These are phyloP conservation scores for Metarhizium anisopliae DNA, from an alignment of 2,329 filamentous ascomycete species.

Conservation along the genomic window DNA sequence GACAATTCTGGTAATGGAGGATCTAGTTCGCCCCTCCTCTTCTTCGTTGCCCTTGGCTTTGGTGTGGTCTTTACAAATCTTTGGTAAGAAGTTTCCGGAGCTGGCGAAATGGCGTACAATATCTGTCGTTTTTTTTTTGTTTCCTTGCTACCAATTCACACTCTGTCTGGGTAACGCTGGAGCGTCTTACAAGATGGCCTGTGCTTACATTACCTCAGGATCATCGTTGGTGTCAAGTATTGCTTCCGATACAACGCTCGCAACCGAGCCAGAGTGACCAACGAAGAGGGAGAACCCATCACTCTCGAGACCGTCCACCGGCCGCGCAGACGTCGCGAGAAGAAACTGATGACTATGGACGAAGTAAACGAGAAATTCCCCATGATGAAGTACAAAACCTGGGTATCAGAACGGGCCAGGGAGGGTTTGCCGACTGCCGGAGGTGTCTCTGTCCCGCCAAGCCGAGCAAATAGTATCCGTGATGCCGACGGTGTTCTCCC, in stretches of 20 bases:
- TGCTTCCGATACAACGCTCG: conserved; percentile 98
- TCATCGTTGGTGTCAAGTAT: conserved; percentile 98
- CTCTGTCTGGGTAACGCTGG: neutral
- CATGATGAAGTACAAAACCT: conserved; percentile 91
- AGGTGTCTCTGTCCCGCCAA: conserved; percentile 68
- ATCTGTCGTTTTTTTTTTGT: neutral
- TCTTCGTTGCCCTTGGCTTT: conserved; percentile 93
- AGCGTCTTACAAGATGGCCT: too few relatives aligned
- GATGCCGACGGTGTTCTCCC: conserved; percentile 51
- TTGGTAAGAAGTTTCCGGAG: conserved; percentile 55
- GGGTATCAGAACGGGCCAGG: conserved; percentile 75
- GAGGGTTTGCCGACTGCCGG: conserved; percentile 78
- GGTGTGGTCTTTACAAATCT: conserved; percentile 98
- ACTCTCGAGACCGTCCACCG: conserved; percentile 77
- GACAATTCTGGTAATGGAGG: conserved; percentile 14
- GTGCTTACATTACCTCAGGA: conserved; percentile 51
- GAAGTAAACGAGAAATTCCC: conserved; percentile 98
- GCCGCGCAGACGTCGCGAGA: conserved; percentile 81
- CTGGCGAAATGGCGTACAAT: neutral
- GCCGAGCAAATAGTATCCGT: conserved; percentile 64
- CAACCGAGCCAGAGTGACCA: conserved; percentile 69
- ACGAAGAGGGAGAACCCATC: conserved; percentile 79
- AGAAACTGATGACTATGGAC: conserved; percentile 98
- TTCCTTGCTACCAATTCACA: neutral
- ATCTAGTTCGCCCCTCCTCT: conserved; percentile 42